Base-by-base conservation (phyloP, 2,329 filamentous ascomycete genomes). In the Endothia cerciana region DNA sequence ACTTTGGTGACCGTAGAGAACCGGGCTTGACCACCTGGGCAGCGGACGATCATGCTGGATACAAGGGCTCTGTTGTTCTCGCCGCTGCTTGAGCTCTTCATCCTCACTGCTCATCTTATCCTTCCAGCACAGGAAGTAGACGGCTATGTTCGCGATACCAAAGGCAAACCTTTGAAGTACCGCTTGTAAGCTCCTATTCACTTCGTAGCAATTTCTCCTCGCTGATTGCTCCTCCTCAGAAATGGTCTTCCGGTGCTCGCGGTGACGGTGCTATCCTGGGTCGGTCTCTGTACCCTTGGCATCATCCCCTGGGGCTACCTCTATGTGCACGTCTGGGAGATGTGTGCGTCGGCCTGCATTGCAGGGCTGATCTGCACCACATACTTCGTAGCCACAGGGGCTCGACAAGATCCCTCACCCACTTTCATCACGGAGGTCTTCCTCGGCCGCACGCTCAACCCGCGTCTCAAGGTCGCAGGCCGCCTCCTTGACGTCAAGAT, bases 401-500 rank as follows among this genome's bases (percentile, higher is more conserved):
- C 64, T 5, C 30, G 38, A 4, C 53, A 19, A 11, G 40, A 13
- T 19, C 5, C 25, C 36, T 41, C 55, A 8, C n/a, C 10, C 7
- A 47, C 19, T 28, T 13, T 58, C 51, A 8, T 60, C 17, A 17
- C 36, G 17, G 60, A 66, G 28, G 28, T 60, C 19, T 66, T 66
- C 41, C 65, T 64, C 8, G 61, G 65, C 17, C 62, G 30, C 13
- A 51, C 63, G 43, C 61, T 60, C n/a, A 64, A 64, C 49, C 65
- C 65, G 19, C 47, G 51, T 22, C 22, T 47, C 38, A 51, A 17
- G 3, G 2, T 62, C 17, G 59, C 43, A 28, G 41, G 30, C 10
- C 56, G 61, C 57, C 8, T 64, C 45, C 61, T 66, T 40, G 65
- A 66, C 15, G 47, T 55, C 49, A 66, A 66, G 25, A 66, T 66